These are phyloP conservation scores for Schwanniomyces vanrijiae DNA, from an alignment of 805 yeast genomes.

Conservation along the genomic window DNA sequence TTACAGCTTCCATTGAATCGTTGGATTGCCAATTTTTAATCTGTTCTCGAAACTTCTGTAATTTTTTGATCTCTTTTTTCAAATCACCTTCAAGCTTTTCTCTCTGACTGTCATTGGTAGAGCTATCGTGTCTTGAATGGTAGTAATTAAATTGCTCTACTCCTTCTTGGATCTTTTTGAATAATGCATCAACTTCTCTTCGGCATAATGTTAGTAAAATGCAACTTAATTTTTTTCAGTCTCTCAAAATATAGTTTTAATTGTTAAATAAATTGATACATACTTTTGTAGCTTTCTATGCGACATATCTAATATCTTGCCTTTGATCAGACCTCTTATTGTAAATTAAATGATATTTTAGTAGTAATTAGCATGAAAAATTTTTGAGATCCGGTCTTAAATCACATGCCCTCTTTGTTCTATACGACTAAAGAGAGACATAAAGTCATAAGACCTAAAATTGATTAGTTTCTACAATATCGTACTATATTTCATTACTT, in stretches of 20 bases:
- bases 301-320: slow-evolving; percentile 16
- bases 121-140: slow-evolving; percentile 41
- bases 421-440: background rate
- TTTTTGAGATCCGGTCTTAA: slow-evolving; percentile 1
- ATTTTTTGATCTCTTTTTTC: slow-evolving; percentile 45
- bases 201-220: slow-evolving; percentile 4
- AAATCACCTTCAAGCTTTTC: slow-evolving; percentile 44
- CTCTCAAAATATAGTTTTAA: background rate
- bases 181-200: slow-evolving; percentile 42
- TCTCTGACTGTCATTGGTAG: slow-evolving; percentile 41
- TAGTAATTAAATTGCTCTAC: slow-evolving; percentile 45
- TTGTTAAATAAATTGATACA: slow-evolving; percentile 11
- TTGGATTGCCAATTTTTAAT: slow-evolving; percentile 46
- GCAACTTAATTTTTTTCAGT: background rate
- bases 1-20: slow-evolving; percentile 26
- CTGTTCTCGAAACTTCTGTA: slow-evolving; percentile 46
- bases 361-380: background rate
- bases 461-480: too few species aligned
- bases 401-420: background rate
- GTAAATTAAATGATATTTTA: background rate
- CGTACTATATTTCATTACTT: background rate
- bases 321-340: background rate
- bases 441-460: too few species aligned
- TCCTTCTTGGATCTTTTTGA: slow-evolving; percentile 46
- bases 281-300: slow-evolving; percentile 39